Percentiles rank a stretch among this genome's conserved stretches.
phyloP scores from a whole-genome alignment of 2,329 filamentous ascomycete species.

The Echinosphaeria canescens region DNA sequence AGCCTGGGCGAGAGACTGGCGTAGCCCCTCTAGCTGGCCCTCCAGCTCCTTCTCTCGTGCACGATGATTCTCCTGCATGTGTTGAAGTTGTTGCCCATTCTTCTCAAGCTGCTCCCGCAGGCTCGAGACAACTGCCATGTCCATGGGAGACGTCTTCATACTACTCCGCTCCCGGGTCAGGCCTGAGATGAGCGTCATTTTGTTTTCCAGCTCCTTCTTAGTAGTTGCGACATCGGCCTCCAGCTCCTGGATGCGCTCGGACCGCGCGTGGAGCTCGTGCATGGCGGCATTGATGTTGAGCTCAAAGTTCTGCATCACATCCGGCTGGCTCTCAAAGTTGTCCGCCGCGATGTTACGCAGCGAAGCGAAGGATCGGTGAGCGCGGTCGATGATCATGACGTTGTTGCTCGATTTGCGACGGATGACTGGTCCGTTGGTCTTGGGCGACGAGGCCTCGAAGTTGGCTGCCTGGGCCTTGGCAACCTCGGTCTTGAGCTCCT shows the following conservation, averaged over 20 bases:
- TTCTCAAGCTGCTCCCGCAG: constrained; percentile 77
- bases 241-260: constrained; percentile 75
- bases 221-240: constrained; percentile 66
- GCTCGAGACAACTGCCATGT: constrained; percentile 75
- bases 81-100: constrained; percentile 60
- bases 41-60: constrained; percentile 54
- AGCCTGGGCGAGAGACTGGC: constrained; percentile 19
- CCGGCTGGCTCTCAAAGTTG: constrained; percentile 62
- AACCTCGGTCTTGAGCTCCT: constrained; percentile 76
- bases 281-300: constrained; percentile 79
- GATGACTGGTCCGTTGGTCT: constrained; percentile 54
- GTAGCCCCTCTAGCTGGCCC: constrained; percentile 48
- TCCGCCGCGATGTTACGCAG: constrained; percentile 76
- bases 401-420: constrained; percentile 87
- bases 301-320: constrained; percentile 82
- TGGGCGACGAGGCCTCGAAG: constrained; percentile 34
- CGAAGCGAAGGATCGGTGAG: constrained; percentile 76
- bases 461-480: constrained; percentile 45
- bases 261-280: constrained; percentile 72
- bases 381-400: constrained; percentile 68
- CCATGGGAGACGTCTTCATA: constrained; percentile 63
- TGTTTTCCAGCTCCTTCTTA: constrained; percentile 92
- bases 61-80: constrained; percentile 52
- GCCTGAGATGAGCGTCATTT: constrained; percentile 89
- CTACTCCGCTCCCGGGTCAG: constrained; percentile 84